Evolutionary conservation across 1,139 yeast species (phyloP).

Genomic region (Taiozyma onychis): DNA sequence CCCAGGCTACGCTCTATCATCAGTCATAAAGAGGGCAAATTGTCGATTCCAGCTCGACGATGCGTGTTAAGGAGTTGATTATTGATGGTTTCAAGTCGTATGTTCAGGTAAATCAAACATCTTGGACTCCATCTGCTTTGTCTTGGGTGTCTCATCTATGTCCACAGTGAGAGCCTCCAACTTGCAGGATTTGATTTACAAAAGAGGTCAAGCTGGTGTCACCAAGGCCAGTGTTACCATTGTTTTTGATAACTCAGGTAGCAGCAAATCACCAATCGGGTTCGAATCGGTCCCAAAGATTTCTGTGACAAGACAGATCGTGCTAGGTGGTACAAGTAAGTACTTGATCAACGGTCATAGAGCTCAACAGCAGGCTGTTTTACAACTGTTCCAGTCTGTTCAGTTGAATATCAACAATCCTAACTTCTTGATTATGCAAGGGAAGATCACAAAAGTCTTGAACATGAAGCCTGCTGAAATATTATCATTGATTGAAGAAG

Average conservation of each 20-base stretch:
- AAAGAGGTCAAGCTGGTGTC: slow-evolving; percentile 97
- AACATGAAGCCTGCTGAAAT: slow-evolving; percentile 95
- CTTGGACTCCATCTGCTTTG: slow-evolving; percentile 95
- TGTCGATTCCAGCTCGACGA: slow-evolving; percentile 23
- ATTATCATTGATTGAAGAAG: slow-evolving; percentile 89
- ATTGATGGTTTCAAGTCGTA: slow-evolving; percentile 98
- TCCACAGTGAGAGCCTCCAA: slow-evolving; percentile 90
- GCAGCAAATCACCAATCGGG: slow-evolving; percentile 77
- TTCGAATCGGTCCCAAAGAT: slow-evolving; percentile 76
- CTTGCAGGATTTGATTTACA: slow-evolving; percentile 89
- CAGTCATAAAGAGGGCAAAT: not conserved
- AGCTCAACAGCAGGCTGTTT: slow-evolving; percentile 91
- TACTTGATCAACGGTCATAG: slow-evolving; percentile 93
- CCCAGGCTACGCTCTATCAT: too few species aligned
- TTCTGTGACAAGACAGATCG: slow-evolving; percentile 88
- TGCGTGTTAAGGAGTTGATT: slow-evolving; percentile 93
- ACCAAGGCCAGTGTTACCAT: slow-evolving; percentile 96
- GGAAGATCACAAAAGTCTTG: slow-evolving; percentile 92
- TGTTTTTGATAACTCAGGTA: slow-evolving; percentile 83
- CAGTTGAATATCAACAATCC: slow-evolving; percentile 96
- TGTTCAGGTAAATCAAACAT: slow-evolving; percentile 94
- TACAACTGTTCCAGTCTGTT: slow-evolving; percentile 86
- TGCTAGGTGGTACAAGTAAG: slow-evolving; percentile 87
- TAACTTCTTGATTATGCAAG: slow-evolving; percentile 96
- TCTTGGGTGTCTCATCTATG: slow-evolving; percentile 94